phyloP scores from a whole-genome alignment of 2,329 filamentous ascomycete genomes.

The Fusarium sp. region DNA sequence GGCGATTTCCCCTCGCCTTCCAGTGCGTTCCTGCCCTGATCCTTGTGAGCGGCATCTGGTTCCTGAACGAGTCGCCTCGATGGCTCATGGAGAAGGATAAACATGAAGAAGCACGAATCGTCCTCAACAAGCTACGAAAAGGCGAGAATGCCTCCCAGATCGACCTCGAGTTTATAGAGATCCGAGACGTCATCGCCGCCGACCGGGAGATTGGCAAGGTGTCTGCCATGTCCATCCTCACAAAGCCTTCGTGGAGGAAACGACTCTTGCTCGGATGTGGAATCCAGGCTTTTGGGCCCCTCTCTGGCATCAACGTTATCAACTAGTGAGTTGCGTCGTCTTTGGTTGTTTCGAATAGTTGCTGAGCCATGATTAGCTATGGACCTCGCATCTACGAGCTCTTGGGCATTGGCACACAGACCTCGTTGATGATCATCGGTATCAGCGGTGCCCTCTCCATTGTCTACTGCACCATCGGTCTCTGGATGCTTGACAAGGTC shows the following conservation, averaged over 20 bases:
- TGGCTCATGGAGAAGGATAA: slow-evolving; percentile 52
- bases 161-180: slow-evolving; percentile 55
- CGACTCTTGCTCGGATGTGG: slow-evolving; percentile 60
- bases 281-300: slow-evolving; percentile 61
- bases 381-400: slow-evolving; percentile 55
- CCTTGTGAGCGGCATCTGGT: slow-evolving; percentile 37
- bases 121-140: slow-evolving; percentile 49
- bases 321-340: slow-evolving; percentile 31
- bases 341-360: not conserved
- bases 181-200: slow-evolving; percentile 52
- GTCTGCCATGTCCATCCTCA: slow-evolving; percentile 57
- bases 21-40: slow-evolving; percentile 44
- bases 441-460: slow-evolving; percentile 62
- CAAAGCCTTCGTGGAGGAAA: slow-evolving; percentile 56
- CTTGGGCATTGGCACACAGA: slow-evolving; percentile 56
- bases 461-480: slow-evolving; percentile 59
- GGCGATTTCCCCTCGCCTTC: slow-evolving; percentile 49
- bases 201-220: slow-evolving; percentile 50
- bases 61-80: slow-evolving; percentile 41
- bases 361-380: slow-evolving; percentile 21
- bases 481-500: slow-evolving; percentile 58
- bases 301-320: slow-evolving; percentile 54
- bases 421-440: slow-evolving; percentile 62
- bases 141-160: slow-evolving; percentile 48
- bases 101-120: slow-evolving; percentile 47